A percentile compares a stretch with the other conserved stretches of the same genome.
These are phyloP conservation scores for Gamsiella multidivaricata DNA, from an alignment of 192 early-diverging fungal species.

Conservation along the genomic window DNA sequence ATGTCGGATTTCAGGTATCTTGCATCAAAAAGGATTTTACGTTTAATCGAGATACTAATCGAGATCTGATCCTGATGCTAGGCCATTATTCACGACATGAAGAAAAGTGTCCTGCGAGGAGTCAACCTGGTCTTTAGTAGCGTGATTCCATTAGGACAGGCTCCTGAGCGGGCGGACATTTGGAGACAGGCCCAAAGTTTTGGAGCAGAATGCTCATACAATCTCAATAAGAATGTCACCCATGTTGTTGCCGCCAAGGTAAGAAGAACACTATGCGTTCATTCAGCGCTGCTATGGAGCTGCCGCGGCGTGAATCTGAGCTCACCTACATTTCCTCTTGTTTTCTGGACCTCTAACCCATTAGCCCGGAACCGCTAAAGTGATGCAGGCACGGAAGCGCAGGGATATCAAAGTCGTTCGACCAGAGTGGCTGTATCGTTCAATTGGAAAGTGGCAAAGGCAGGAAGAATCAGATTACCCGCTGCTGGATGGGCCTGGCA, in stretches of 20 bases:
- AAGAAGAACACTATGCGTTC: slow-evolving; percentile 41
- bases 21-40: not conserved
- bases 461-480: slow-evolving; percentile 76
- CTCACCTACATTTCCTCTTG: too few species aligned
- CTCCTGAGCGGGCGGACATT: slow-evolving; percentile 74
- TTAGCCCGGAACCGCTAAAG: slow-evolving; percentile 80
- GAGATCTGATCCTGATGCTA: slow-evolving; percentile 21
- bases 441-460: slow-evolving; percentile 74
- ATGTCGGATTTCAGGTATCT: not conserved
- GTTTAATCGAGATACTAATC: not conserved
- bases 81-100: slow-evolving; percentile 70
- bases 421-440: slow-evolving; percentile 79
- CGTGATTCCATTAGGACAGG: slow-evolving; percentile 78
- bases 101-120: slow-evolving; percentile 72
- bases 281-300: too few species aligned
- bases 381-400: slow-evolving; percentile 67
- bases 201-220: slow-evolving; percentile 81
- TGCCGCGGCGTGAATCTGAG: too few species aligned
- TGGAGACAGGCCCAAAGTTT: slow-evolving; percentile 85
- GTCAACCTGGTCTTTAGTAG: slow-evolving; percentile 81
- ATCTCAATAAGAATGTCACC: slow-evolving; percentile 74
- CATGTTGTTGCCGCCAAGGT: slow-evolving; percentile 92
- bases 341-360: too few species aligned
- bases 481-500: slow-evolving; percentile 28
- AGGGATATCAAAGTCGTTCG: slow-evolving; percentile 62